Conservation (phyloP, 306 rosid species). For the Biancaea sappan region DNA sequence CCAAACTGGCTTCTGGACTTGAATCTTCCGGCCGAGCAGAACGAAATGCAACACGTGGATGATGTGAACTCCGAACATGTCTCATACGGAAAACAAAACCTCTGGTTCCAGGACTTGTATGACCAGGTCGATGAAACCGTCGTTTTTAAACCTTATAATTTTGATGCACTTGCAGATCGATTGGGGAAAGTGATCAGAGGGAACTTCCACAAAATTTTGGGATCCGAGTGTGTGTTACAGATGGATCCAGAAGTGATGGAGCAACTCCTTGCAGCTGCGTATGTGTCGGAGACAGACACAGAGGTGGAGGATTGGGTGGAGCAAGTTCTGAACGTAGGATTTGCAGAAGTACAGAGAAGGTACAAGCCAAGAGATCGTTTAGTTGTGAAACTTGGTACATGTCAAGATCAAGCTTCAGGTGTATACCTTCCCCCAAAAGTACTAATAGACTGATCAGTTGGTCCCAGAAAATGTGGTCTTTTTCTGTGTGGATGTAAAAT, state of each 20-base stretch:
- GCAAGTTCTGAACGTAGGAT: slow-evolving; percentile 64
- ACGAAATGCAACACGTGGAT: slow-evolving; percentile 39
- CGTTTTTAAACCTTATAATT: slow-evolving; percentile 70
- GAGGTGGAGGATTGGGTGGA: slow-evolving; percentile 82
- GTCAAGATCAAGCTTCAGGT: slow-evolving; percentile 51
- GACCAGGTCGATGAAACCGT: slow-evolving; percentile 63
- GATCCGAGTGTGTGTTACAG: slow-evolving; percentile 50
- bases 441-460: slow-evolving; percentile 51
- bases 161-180: slow-evolving; percentile 64
- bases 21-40: slow-evolving; percentile 87
- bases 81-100: slow-evolving; percentile 47
- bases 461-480: slow-evolving; percentile 18
- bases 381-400: slow-evolving; percentile 56
- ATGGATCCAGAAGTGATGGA: slow-evolving; percentile 65
- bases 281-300: slow-evolving; percentile 48
- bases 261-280: slow-evolving; percentile 72
- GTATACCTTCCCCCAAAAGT: slow-evolving; percentile 64
- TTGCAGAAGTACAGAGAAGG: slow-evolving; percentile 56
- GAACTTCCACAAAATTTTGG: slow-evolving; percentile 56
- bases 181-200: slow-evolving; percentile 48
- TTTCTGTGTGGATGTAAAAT: slow-evolving; percentile 50
- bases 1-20: slow-evolving; percentile 68
- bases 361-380: slow-evolving; percentile 49
- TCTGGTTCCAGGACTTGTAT: slow-evolving; percentile 72
- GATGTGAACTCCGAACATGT: slow-evolving; percentile 46